Percentiles rank a stretch among this genome's conserved stretches.
Evolutionary conservation across 768 basidiomycete species (phyloP).

Genomic region (Pholiota conissans): DNA sequence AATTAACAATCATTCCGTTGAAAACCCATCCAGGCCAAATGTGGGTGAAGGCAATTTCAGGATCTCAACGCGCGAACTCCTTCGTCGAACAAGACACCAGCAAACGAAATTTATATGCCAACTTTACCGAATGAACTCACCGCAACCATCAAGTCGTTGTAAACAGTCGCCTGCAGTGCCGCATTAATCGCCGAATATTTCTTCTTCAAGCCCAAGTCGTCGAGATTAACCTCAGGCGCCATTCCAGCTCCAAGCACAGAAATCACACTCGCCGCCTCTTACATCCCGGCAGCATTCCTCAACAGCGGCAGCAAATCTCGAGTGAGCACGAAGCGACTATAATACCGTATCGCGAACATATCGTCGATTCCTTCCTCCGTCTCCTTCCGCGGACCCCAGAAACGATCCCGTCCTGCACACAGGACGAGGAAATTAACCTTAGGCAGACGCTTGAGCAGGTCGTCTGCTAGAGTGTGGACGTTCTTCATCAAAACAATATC

Average conservation of each 20-base stretch:
- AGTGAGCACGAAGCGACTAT: slow-evolving; percentile 38
- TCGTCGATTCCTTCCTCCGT: no score
- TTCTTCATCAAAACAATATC: no score
- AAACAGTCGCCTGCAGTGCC: slow-evolving; percentile 25
- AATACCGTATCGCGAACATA: slow-evolving; percentile 39
- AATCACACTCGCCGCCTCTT: slow-evolving; percentile 40
- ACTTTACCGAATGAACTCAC: slow-evolving; percentile 14
- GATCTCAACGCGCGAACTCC: slow-evolving; percentile 39
- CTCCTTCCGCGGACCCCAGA: slow-evolving; percentile 28
- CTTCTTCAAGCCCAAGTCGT: slow-evolving; percentile 41
- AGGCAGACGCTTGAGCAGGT: slow-evolving; percentile 29
- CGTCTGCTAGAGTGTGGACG: slow-evolving; percentile 28
- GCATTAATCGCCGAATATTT: slow-evolving; percentile 27
- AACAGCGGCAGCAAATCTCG: slow-evolving; percentile 38
- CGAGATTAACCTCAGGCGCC: slow-evolving; percentile 29
- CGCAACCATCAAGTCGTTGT: slow-evolving; percentile 40
- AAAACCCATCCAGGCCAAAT: slow-evolving; percentile 39
- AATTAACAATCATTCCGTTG: slow-evolving; percentile 23
- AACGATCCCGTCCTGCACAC: slow-evolving; percentile 31
- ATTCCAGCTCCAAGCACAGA: slow-evolving; percentile 31
- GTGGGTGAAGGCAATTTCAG: slow-evolving; percentile 43
- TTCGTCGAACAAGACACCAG: slow-evolving; percentile 13
- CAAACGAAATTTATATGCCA: no score
- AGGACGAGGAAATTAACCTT: slow-evolving; percentile 43
- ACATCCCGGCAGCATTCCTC: slow-evolving; percentile 30